Conservation (phyloP, 352 stramenopile genomes). For the Phytophthora boehmeriae region DNA sequence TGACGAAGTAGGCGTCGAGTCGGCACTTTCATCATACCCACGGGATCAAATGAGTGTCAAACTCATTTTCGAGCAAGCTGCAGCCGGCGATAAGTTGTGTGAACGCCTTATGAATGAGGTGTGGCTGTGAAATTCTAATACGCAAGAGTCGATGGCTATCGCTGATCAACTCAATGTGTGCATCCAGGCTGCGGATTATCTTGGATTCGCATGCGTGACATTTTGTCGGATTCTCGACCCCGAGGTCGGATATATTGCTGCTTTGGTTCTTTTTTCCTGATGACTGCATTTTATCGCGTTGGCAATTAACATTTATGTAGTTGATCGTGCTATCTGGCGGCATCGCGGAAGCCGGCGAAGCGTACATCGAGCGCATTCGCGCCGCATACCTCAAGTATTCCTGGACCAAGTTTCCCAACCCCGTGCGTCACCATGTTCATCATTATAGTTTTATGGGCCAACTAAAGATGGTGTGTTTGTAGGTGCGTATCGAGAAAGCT, state of each 20-base stretch:
- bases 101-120: conserved; percentile 58
- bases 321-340: conserved; percentile 71
- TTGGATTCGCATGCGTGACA: conserved; percentile 69
- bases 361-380: conserved; percentile 51
- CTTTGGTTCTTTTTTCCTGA: background rate
- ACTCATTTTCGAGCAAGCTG: conserved; percentile 58
- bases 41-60: conserved; percentile 50
- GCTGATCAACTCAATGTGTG: background rate
- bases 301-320: conserved; percentile 16
- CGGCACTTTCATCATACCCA: conserved; percentile 33
- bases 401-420: conserved; percentile 58
- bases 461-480: background rate
- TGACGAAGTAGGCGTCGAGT: conserved; percentile 34
- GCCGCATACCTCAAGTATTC: conserved; percentile 55
- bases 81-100: conserved; percentile 55
- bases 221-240: conserved; percentile 62
- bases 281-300: background rate
- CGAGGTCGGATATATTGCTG: conserved; percentile 31
- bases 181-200: conserved; percentile 55
- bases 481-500: conserved; percentile 65
- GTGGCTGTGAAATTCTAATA: background rate
- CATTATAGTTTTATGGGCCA: background rate
- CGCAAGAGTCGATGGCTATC: background rate
- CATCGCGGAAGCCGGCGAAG: conserved; percentile 59
- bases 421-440: conserved; percentile 24